Evolutionary conservation across 169 alveolate species (phyloP).

Genomic region (Eimeria necatrix): DNA sequence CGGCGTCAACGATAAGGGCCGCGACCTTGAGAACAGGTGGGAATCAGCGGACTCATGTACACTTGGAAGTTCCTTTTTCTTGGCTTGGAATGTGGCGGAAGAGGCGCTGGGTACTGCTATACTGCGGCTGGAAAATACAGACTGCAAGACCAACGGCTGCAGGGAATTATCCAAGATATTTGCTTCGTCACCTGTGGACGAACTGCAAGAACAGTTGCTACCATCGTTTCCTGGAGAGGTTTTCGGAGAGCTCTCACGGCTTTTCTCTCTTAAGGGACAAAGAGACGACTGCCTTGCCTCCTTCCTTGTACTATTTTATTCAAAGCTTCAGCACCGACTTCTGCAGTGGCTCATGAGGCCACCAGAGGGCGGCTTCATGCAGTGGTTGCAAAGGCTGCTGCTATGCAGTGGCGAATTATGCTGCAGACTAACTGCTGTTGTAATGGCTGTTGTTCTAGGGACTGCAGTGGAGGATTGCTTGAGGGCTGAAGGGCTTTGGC

Average conservation of each 20-base stretch:
- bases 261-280: slow-evolving; percentile 34
- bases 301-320: slow-evolving; percentile 18
- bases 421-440: not conserved
- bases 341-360: slow-evolving; percentile 69
- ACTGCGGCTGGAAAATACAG: slow-evolving; percentile 41
- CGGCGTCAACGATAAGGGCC: not conserved
- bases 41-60: slow-evolving; percentile 8
- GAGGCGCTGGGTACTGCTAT: slow-evolving; percentile 32
- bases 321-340: slow-evolving; percentile 35
- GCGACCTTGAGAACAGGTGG: slow-evolving; percentile 29
- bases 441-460: not conserved
- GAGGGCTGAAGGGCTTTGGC: slow-evolving; percentile 56
- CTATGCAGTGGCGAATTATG: slow-evolving; percentile 10
- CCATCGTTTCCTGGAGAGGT: slow-evolving; percentile 61
- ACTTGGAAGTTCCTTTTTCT: not conserved
- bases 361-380: slow-evolving; percentile 15
- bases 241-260: slow-evolving; percentile 53
- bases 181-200: slow-evolving; percentile 60
- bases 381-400: slow-evolving; percentile 15
- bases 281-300: not conserved
- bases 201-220: slow-evolving; percentile 43
- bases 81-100: slow-evolving; percentile 2
- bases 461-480: slow-evolving; percentile 20
- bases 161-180: not conserved
- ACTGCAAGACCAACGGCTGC: slow-evolving; percentile 25